Conservation (phyloP, 2,329 filamentous ascomycete species). For the Trichophyton benhamiae region DNA sequence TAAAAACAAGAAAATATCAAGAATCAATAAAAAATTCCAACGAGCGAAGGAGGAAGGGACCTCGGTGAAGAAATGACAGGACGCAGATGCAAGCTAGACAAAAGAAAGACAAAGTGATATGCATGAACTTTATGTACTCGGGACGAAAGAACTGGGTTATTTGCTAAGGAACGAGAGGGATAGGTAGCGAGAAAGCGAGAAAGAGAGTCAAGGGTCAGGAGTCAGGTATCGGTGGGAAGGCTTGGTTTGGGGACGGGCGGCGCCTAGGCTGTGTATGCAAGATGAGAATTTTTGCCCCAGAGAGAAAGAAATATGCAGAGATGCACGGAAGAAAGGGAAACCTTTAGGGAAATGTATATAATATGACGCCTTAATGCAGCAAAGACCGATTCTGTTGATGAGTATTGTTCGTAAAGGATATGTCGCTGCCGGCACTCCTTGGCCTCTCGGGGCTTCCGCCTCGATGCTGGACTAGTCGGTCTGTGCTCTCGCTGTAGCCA, state of each 20-base stretch:
- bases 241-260: background rate
- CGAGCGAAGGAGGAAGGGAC: background rate
- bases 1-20: background rate
- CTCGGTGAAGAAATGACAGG: background rate
- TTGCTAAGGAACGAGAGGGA: constrained; percentile 7
- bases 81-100: background rate
- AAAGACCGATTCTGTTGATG: constrained; percentile 9
- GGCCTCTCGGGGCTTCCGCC: background rate
- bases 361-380: constrained; percentile 20
- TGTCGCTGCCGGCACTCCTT: background rate
- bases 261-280: background rate
- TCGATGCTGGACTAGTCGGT: constrained; percentile 20
- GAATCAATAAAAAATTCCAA: background rate
- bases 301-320: background rate
- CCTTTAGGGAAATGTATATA: constrained; percentile 19
- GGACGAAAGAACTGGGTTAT: background rate
- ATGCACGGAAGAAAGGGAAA: constrained; percentile 16
- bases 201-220: background rate
- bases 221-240: background rate
- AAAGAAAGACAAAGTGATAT: background rate
- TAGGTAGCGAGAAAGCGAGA: background rate
- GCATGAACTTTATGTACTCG: background rate
- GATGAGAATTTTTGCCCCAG: background rate
- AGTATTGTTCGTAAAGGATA: constrained; percentile 22
- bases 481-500: constrained; percentile 23